These are phyloP conservation scores for Saturnispora sekii DNA, from an alignment of 805 yeast genomes.

Conservation along the genomic window DNA sequence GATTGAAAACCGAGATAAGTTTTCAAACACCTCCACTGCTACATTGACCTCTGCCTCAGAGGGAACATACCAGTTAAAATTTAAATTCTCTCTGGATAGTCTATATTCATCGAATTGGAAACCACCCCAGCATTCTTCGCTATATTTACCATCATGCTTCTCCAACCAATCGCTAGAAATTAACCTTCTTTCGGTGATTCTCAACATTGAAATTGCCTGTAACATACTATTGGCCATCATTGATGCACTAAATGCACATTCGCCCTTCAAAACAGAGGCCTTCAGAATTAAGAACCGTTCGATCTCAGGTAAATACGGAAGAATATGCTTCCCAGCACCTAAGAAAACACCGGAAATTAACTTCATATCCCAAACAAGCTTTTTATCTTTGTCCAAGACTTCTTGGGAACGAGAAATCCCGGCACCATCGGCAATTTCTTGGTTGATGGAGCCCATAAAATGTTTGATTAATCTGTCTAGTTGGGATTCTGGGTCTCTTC, in stretches of 20 bases:
- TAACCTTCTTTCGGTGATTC: conserved; percentile 45
- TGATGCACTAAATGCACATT: conserved; percentile 50
- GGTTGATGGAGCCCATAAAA: conserved; percentile 44
- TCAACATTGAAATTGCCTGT: conserved; percentile 51
- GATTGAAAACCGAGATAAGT: conserved; percentile 36
- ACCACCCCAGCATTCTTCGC: conserved; percentile 65
- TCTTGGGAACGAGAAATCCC: conserved; percentile 62
- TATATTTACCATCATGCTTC: conserved; percentile 28
- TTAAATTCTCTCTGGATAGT: conserved; percentile 38
- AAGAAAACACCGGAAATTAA: conserved; percentile 63
- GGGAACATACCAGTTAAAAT: conserved; percentile 74
- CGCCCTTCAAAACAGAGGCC: conserved; percentile 40
- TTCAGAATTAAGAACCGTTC: conserved; percentile 36
- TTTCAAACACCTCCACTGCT: conserved; percentile 51
- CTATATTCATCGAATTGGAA: conserved; percentile 48
- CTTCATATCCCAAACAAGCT: conserved; percentile 59
- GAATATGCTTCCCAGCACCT: conserved; percentile 47
- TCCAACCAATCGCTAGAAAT: conserved; percentile 36
- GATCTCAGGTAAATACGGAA: conserved; percentile 37
- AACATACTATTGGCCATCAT: conserved; percentile 54
- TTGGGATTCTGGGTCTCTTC: conserved; percentile 45
- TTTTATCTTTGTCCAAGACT: conserved; percentile 67
- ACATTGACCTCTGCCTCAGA: conserved; percentile 40
- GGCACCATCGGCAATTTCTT: conserved; percentile 75
- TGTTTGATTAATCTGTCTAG: conserved; percentile 35